Conservation (phyloP, 1,139 yeast genomes). For the Nadsonia commutata region DNA sequence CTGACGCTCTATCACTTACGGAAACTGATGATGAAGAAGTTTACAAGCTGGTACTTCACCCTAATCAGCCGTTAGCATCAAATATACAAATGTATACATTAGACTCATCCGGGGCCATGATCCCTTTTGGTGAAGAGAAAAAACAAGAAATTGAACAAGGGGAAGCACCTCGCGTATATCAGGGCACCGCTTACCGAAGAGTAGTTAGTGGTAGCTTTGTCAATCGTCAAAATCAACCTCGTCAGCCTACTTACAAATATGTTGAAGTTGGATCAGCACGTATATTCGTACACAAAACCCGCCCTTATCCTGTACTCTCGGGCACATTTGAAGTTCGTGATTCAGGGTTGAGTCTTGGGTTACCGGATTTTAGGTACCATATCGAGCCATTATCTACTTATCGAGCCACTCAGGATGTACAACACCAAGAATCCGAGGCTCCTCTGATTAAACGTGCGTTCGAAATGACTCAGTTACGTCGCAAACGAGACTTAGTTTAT, state of each 20-base stretch:
- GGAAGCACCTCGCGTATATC: slow-evolving; percentile 10
- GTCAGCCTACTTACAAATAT: slow-evolving; percentile 7
- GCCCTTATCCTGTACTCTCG: slow-evolving; percentile 11
- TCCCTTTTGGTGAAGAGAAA: slow-evolving; percentile 14
- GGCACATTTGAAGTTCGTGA: slow-evolving; percentile 24
- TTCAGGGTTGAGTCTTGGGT: slow-evolving; percentile 16
- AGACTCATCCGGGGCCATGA: slow-evolving; percentile 13
- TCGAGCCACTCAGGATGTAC: not conserved
- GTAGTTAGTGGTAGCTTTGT: slow-evolving; percentile 13
- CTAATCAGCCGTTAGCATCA: slow-evolving; percentile 3
- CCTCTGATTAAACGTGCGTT: slow-evolving; percentile 9
- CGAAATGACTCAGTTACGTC: slow-evolving; percentile 7
- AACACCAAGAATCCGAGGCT: not conserved
- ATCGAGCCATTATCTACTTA: slow-evolving; percentile 8
- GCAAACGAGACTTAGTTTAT: not conserved
- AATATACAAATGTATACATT: slow-evolving; percentile 6
- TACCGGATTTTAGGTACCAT: slow-evolving; percentile 20
- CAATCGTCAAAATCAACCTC: slow-evolving; percentile 5
- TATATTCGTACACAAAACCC: slow-evolving; percentile 13
- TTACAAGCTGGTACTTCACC: not conserved
- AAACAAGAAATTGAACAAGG: slow-evolving; percentile 1
- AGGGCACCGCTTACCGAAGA: slow-evolving; percentile 19
- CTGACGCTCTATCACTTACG: not conserved
- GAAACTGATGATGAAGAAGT: not conserved
- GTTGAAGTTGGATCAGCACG: slow-evolving; percentile 24